Evolutionary conservation across 176 grass and related monocot genomes (phyloP).

Genomic region (Musa troglodytarum): DNA sequence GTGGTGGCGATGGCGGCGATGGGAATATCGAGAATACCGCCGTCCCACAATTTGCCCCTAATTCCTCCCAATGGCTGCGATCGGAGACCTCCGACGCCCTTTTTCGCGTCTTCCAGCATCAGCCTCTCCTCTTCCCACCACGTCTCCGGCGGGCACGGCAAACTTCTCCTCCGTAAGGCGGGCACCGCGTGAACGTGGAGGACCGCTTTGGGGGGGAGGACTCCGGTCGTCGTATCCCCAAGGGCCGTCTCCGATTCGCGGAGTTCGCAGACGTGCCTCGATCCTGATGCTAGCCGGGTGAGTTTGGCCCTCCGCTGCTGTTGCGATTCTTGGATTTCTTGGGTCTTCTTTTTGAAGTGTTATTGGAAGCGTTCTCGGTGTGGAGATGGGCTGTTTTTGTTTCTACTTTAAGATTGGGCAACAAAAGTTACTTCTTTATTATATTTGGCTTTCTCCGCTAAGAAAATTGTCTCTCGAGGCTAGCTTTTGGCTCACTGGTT

Average conservation of each 20-base stretch:
- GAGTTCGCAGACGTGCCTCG: constrained; percentile 82
- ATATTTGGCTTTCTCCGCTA: no score
- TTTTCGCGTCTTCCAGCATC: neutral
- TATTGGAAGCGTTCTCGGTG: neutral
- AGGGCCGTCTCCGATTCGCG: constrained; percentile 58
- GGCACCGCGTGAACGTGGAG: neutral
- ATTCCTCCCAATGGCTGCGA: neutral
- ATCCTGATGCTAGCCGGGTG: constrained; percentile 88
- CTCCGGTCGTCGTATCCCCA: constrained; percentile 42
- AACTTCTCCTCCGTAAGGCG: constrained; percentile 13
- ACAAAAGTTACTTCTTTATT: no score
- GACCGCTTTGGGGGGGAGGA: neutral
- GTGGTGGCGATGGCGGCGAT: constrained; percentile 20
- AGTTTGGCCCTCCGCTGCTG: neutral
- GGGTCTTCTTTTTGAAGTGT: neutral
- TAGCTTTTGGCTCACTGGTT: no score
- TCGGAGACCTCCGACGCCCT: neutral
- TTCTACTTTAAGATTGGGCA: no score
- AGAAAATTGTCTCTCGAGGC: no score
- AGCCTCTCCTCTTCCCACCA: neutral
- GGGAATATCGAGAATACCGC: constrained; percentile 3
- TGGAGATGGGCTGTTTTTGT: neutral
- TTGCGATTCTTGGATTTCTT: neutral
- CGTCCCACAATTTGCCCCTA: neutral
- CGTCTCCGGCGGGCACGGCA: constrained; percentile 11